These are phyloP conservation scores for Boletellus deceptivus DNA, from an alignment of 1,284 basidiomycete species.

Conservation along the genomic window DNA sequence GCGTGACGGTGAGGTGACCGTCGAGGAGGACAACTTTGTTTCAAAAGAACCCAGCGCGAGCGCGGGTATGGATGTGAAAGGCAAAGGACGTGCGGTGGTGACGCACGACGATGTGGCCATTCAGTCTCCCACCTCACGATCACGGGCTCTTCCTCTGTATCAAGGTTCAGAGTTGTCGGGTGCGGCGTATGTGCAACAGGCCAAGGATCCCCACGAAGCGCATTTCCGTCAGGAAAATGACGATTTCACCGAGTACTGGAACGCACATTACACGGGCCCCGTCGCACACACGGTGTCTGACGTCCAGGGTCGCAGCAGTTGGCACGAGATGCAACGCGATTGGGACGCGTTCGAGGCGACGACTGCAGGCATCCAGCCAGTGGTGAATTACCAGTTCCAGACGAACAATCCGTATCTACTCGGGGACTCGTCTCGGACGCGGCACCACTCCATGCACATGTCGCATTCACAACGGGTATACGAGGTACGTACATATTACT, in stretches of 20 bases:
- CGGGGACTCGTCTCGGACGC: conserved; percentile 53
- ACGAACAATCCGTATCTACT: conserved; percentile 77
- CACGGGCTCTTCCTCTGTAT: conserved; percentile 9
- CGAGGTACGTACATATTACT: conserved; percentile 50
- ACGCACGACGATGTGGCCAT: conserved; percentile 2
- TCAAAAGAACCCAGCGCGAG: conserved; percentile 38
- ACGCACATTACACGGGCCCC: conserved; percentile 30
- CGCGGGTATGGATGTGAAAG: conserved; percentile 50
- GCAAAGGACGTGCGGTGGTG: conserved; percentile 56
- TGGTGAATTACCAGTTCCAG: conserved; percentile 75
- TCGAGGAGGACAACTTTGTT: conserved; percentile 81
- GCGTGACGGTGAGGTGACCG: conserved; percentile 79
- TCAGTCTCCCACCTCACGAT: conserved; percentile 7
- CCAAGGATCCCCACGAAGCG: conserved; percentile 58
- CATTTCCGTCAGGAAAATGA: conserved; percentile 74
- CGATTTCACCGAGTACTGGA: conserved; percentile 62
- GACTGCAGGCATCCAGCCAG: conserved; percentile 55
- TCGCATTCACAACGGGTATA: conserved; percentile 43
- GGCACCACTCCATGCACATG: conserved; percentile 55
- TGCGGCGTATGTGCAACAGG: conserved; percentile 15
- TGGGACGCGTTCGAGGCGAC: conserved; percentile 85
- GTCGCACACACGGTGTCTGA: conserved; percentile 7
- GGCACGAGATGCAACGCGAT: conserved; percentile 71
- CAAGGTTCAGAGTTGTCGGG: conserved; percentile 23
- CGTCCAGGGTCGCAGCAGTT: conserved; percentile 26